phyloP scores from a whole-genome alignment of 345 rosid species.

The Isatis tinctoria region DNA sequence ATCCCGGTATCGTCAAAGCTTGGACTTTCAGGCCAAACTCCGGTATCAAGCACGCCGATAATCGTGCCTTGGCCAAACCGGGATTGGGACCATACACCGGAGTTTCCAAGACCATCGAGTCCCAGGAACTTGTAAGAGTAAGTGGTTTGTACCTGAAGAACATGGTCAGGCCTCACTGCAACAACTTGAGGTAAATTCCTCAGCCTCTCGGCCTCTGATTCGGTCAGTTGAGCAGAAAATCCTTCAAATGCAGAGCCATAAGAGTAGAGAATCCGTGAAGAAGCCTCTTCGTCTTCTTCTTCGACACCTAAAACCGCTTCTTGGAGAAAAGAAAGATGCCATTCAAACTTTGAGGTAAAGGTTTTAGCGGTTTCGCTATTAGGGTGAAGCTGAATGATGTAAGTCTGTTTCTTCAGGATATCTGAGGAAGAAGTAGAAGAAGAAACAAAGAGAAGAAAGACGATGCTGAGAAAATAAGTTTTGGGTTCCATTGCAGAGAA shows the following conservation, averaged over 20 bases:
- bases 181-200: slow-evolving; percentile 56
- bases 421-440: slow-evolving; percentile 22
- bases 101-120: slow-evolving; percentile 42
- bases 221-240: slow-evolving; percentile 72
- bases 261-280: slow-evolving; percentile 80
- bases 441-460: slow-evolving; percentile 33
- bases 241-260: slow-evolving; percentile 84
- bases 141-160: slow-evolving; percentile 69
- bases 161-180: slow-evolving; percentile 66
- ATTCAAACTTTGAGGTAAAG: slow-evolving; percentile 47
- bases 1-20: slow-evolving; percentile 70
- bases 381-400: slow-evolving; percentile 85
- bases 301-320: slow-evolving; percentile 32
- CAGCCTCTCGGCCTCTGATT: slow-evolving; percentile 44
- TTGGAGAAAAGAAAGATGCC: slow-evolving; percentile 73
- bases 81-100: slow-evolving; percentile 51
- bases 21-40: slow-evolving; percentile 92
- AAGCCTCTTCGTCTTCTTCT: slow-evolving; percentile 38
- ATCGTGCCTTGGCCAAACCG: slow-evolving; percentile 61
- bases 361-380: slow-evolving; percentile 34
- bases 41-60: slow-evolving; percentile 80
- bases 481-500: slow-evolving; percentile 39
- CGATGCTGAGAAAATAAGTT: slow-evolving; percentile 18
- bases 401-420: slow-evolving; percentile 46
- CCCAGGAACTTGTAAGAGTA: slow-evolving; percentile 87